Base-by-base conservation (phyloP, 139 green algal species). In the Coelastrella sp. region DNA sequence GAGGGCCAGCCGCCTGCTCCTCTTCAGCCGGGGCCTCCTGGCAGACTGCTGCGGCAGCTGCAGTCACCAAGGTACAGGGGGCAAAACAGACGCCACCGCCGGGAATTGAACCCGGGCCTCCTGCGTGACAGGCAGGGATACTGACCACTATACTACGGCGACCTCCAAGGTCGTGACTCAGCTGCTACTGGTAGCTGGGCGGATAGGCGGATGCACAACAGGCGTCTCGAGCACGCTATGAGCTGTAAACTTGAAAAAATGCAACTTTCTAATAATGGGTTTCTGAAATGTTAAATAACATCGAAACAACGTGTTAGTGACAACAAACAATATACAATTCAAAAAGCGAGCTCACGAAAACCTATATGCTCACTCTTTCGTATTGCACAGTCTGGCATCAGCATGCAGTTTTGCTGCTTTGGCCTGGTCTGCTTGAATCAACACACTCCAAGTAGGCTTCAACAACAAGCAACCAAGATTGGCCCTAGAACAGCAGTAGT, bases 81-180 rank as follows among this genome's bases (percentile, higher is more conserved):
- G 17, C 60, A 86, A 88, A 88, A 83, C 7, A 3, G 73, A 65
- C 85, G 85, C 85, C 85, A 68, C 85, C 73, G 85, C 85, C 57
- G 85, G 85, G 85, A 89, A 89, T 89, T 73, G 73, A 89, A 83
- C 85, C 85, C 85, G 57, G 85, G 85, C 85, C 85, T 73, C 85
- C 85, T 89, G 85, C 85, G 85, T 89, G 85, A 89, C 85, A 89
- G 85, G 68, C 85, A 89, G 85, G 73, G 47, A 89, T 89, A 89
- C 85, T 89, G 68, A 83, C 85, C 85, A 89, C 85, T 89, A 89
- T 89, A 89, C 85, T 89, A 89, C 85, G 73, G 85, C 47, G 85
- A 89, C 85, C 74, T 11, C 32, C 10, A 7, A 8, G 23, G 23
- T 80, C 23, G 14, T 60, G 14, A 20, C 23, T 80, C 74, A 80